Conservation (phyloP, 371 early-diverging fungal genomes). For the Mortierella sp. region DNA sequence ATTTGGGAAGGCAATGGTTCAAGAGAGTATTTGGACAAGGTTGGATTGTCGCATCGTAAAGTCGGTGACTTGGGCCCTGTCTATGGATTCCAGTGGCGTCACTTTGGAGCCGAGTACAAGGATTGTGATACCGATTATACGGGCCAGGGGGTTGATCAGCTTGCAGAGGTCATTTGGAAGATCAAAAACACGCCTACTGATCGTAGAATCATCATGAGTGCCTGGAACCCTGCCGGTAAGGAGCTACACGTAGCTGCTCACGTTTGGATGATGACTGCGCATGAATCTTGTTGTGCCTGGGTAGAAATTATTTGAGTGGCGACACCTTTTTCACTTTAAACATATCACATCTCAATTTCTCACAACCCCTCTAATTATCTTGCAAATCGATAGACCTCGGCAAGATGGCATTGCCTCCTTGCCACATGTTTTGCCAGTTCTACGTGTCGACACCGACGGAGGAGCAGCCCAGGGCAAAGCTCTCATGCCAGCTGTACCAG, state of each 20-base stretch:
- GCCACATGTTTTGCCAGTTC: conserved; percentile 97
- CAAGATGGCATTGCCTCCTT: conserved; percentile 96
- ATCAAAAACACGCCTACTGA: conserved; percentile 91
- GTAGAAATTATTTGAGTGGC: no score
- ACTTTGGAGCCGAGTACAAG: conserved; percentile 97
- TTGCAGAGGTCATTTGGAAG: conserved; percentile 91
- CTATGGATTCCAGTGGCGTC: conserved; percentile 99
- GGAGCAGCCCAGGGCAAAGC: conserved; percentile 62
- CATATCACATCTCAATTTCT: not conserved
- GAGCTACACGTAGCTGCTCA: not conserved
- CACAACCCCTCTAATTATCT: not conserved
- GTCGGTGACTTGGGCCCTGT: conserved; percentile 99
- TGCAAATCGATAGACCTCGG: conserved; percentile 65
- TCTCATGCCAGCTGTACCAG: conserved; percentile 98
- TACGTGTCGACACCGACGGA: conserved; percentile 81
- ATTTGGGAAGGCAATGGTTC: conserved; percentile 99
- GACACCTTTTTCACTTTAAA: not conserved
- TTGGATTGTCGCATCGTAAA: conserved; percentile 85
- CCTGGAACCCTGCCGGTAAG: conserved; percentile 99
- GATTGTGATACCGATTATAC: conserved; percentile 93
- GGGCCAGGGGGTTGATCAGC: conserved; percentile 97
- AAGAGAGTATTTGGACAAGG: conserved; percentile 90
- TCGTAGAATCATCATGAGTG: conserved; percentile 94
- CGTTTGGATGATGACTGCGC: not conserved
- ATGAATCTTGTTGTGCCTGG: no score